Conservation (phyloP, 768 basidiomycete genomes). For the Lactarius pseudohatsudake region DNA sequence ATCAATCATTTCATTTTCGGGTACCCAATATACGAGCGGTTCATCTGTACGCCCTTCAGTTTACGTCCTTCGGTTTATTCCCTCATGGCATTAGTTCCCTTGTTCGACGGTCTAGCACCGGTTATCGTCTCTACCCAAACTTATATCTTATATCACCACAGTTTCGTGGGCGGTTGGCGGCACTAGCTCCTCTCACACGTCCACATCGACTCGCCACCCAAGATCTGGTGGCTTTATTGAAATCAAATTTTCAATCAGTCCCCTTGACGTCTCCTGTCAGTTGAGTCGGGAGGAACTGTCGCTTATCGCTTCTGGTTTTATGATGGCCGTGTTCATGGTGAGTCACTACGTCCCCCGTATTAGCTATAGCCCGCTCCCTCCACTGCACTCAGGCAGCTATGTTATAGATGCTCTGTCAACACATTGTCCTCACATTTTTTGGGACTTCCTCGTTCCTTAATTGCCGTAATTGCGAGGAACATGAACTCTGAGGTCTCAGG, state of each 20-base stretch:
- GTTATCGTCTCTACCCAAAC: background rate
- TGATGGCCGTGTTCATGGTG: conserved; percentile 28
- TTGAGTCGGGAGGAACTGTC: conserved; percentile 23
- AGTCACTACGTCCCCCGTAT: conserved; percentile 50
- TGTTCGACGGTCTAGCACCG: background rate
- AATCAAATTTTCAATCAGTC: background rate
- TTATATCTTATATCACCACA: background rate
- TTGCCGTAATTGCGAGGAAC: conserved; percentile 82
- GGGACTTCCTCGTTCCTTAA: conserved; percentile 67
- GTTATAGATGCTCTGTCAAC: conserved; percentile 33
- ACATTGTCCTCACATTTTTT: conserved; percentile 24
- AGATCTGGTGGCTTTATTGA: background rate
- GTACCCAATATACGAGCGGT: too few relatives aligned
- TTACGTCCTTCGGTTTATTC: background rate
- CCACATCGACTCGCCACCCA: conserved; percentile 1
- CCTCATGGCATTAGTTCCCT: background rate
- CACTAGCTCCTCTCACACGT: background rate
- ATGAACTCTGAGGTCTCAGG: conserved; percentile 93
- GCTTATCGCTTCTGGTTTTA: conserved; percentile 25
- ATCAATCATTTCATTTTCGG: too few relatives aligned
- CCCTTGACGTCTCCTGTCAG: background rate
- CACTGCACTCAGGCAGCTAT: conserved; percentile 63
- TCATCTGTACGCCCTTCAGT: background rate
- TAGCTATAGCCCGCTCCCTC: conserved; percentile 64
- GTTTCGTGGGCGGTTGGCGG: background rate